Percentiles rank a stretch among this genome's conserved stretches.
These are phyloP conservation scores for Aspergillus quadricinctus DNA, from an alignment of 2,329 filamentous ascomycete species.

Conservation along the genomic window DNA sequence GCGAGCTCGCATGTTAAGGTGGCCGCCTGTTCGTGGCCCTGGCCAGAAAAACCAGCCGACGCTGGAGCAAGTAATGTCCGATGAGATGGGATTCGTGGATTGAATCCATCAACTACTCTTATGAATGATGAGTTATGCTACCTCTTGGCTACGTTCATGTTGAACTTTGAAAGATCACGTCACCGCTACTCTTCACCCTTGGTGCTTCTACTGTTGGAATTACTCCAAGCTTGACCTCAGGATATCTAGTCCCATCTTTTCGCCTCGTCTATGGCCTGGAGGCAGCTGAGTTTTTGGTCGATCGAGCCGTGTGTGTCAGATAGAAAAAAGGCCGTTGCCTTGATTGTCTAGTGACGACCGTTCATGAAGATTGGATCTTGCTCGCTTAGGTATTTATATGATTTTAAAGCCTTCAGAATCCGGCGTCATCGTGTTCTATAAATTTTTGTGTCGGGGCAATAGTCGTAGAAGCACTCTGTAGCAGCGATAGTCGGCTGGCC, in stretches of 20 bases:
- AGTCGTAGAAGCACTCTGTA: background rate
- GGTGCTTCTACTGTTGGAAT: background rate
- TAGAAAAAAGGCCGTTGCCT: background rate
- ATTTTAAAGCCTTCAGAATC: background rate
- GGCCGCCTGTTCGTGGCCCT: slow-evolving; percentile 49
- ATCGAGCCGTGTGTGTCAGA: background rate
- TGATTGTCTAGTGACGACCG: background rate
- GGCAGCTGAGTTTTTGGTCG: background rate
- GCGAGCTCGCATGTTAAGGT: slow-evolving; percentile 39
- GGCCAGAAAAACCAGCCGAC: slow-evolving; percentile 40
- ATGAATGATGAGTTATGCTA: background rate
- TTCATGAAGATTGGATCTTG: background rate
- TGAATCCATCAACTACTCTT: slow-evolving; percentile 17
- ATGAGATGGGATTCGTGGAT: slow-evolving; percentile 55
- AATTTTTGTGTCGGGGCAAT: background rate
- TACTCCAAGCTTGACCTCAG: background rate
- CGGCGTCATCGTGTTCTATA: background rate
- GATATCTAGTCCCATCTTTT: background rate
- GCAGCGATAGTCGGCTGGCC: slow-evolving; percentile 23
- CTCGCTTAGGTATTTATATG: background rate
- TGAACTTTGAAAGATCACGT: background rate
- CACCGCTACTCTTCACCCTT: background rate
- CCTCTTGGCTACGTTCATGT: background rate
- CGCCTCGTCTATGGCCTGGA: background rate
- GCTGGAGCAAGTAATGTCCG: slow-evolving; percentile 50